Percentiles rank a stretch among this genome's conserved stretches.
phyloP scores from a whole-genome alignment of 805 yeast species.

The Myxozyma melibiosi region DNA sequence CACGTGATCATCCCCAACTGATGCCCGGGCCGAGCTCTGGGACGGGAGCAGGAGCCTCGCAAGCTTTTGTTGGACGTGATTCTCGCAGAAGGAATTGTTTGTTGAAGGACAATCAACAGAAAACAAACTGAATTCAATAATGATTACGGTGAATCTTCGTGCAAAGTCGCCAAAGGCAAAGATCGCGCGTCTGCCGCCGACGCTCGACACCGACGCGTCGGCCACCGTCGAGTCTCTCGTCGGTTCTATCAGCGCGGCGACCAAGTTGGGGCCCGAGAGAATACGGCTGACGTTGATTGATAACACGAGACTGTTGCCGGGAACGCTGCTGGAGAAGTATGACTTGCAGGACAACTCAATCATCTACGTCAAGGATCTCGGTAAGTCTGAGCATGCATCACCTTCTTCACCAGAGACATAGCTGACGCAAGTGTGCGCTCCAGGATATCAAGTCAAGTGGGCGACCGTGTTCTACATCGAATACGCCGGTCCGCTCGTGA shows the following conservation, averaged over 20 bases:
- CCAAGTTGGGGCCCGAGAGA: constrained; percentile 53
- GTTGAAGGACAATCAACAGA: too few species aligned
- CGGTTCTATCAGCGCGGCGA: constrained; percentile 48
- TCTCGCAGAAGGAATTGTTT: too few species aligned
- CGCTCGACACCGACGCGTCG: constrained; percentile 40
- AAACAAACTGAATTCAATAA: too few species aligned
- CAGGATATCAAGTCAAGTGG: constrained; percentile 81
- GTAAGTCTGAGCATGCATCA: constrained; percentile 47
- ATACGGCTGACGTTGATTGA: constrained; percentile 54
- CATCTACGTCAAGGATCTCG: constrained; percentile 80
- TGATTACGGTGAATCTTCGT: constrained; percentile 27
- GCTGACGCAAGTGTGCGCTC: background rate
- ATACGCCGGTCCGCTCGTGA: constrained; percentile 83
- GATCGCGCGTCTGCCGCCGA: constrained; percentile 37
- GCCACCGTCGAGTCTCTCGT: constrained; percentile 51
- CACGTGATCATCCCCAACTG: too few species aligned
- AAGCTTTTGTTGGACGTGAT: too few species aligned
- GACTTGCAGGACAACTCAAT: constrained; percentile 38
- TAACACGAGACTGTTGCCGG: constrained; percentile 25
- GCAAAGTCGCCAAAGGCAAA: constrained; percentile 37
- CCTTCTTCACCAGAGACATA: too few species aligned
- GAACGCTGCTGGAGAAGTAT: constrained; percentile 25
- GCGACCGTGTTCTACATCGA: constrained; percentile 85
- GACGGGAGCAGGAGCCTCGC: too few species aligned
- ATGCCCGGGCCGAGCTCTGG: too few species aligned